Conservation (phyloP, 148 eudicot species). For the Polygonum maritimum region DNA sequence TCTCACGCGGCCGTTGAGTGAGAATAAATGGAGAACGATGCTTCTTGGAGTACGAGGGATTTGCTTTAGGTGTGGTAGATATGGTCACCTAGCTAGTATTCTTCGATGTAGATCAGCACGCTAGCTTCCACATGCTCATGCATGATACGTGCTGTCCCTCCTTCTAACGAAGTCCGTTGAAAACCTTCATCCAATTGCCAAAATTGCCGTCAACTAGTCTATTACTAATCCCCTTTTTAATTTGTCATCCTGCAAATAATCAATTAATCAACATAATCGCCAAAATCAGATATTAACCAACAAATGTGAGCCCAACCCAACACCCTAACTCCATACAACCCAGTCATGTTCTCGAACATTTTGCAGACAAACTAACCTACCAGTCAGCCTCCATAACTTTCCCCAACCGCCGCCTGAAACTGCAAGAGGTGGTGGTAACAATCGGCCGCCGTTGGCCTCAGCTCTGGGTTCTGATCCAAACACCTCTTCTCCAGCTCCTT, state of each 20-base stretch:
- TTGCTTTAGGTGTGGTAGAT: too few species aligned
- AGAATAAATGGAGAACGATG: too few species aligned
- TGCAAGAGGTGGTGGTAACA: slow-evolving; percentile 86
- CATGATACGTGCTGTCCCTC: too few species aligned
- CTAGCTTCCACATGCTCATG: too few species aligned
- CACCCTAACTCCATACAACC: not conserved
- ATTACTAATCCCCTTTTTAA: not conserved
- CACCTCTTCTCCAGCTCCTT: slow-evolving; percentile 62
- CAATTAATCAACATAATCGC: not conserved
- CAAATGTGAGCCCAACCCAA: not conserved
- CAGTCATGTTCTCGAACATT: not conserved
- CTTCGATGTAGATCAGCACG: too few species aligned
- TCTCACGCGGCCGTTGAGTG: too few species aligned
- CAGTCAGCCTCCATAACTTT: slow-evolving; percentile 4
- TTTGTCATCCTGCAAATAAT: not conserved
- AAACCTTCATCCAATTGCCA: not conserved
- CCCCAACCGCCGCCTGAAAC: slow-evolving; percentile 36
- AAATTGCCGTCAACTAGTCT: not conserved
- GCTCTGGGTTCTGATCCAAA: slow-evolving; percentile 66
- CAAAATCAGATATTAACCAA: too few species aligned
- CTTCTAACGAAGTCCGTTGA: too few species aligned
- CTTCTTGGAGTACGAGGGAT: too few species aligned
- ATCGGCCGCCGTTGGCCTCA: slow-evolving; percentile 84
- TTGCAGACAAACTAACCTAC: not conserved
- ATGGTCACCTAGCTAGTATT: too few species aligned